Conservation (phyloP, 768 basidiomycete species). For the Boletus insuetus region DNA sequence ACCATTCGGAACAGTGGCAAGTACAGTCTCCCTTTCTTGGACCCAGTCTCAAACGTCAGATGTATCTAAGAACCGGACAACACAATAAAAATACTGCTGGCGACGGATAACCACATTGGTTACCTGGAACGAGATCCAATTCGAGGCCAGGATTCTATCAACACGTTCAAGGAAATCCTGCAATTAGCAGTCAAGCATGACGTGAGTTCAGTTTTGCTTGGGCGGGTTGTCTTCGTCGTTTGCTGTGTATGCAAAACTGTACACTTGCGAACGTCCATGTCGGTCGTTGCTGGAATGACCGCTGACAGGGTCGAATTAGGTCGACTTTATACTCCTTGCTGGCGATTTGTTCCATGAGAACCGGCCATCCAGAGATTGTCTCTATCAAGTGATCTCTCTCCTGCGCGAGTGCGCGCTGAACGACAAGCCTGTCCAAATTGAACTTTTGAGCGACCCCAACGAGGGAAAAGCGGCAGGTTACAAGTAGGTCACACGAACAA, state of each 20-base stretch:
- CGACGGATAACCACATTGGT: constrained; percentile 96
- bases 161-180: constrained; percentile 92
- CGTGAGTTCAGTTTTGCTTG: constrained; percentile 44
- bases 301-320: constrained; percentile 44
- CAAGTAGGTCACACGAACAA: constrained; percentile 49
- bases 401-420: constrained; percentile 89
- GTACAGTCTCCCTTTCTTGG: constrained; percentile 14
- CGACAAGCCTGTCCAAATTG: constrained; percentile 85
- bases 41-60: constrained; percentile 1
- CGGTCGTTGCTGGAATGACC: neutral
- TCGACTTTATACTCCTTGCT: constrained; percentile 92
- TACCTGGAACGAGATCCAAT: constrained; percentile 93
- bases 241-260: neutral
- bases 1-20: constrained; percentile 40
- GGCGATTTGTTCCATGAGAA: constrained; percentile 99
- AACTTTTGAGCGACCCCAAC: constrained; percentile 88
- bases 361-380: constrained; percentile 83
- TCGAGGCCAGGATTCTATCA: constrained; percentile 91
- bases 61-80: constrained; percentile 50
- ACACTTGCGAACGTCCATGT: neutral
- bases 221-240: neutral
- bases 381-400: constrained; percentile 87
- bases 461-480: constrained; percentile 86
- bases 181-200: constrained; percentile 87
- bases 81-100: constrained; percentile 80